Evolutionary conservation across 106 monocot genomes (phyloP), one percentile per base, ranked within the genome.

Genomic region (Acorus gramineus): DNA sequence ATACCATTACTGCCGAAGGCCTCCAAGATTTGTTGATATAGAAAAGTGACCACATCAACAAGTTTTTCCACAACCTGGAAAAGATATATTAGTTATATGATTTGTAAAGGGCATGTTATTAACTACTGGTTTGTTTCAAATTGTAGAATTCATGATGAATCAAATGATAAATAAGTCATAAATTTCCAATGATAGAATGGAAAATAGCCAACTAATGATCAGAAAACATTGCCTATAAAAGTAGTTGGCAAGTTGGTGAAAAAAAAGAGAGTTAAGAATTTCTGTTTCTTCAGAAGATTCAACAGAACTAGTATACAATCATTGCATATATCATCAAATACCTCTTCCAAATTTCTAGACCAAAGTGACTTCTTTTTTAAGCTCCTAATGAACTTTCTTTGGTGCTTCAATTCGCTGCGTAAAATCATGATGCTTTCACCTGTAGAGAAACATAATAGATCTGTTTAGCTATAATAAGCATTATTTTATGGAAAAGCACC

Each of bases 291-390:
- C 42, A 46, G 12, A 4, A 44, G 6, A 9, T 53, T 52, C 44
- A 60, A 10, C 52, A 60, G 13, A 13, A 13, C 49, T 8, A 1
- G 47, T 47, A 42, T 8, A 4, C 49, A 47, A 11, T 47, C 13
- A 59, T 28, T 28, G 28, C 28, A 28, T 28, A 28, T 28, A 28
- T 28, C 13, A 14, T 45, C 43, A 46, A 12, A 43, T 81, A 86
- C 91, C 87, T 92, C 92, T 60, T 86, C 92, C 74, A 92, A 77
- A 74, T 53, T 77, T 70, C 68, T 79, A 55, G 74, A 82, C 92
- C 92, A 92, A 53, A 87, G 78, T 11, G 92, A 81, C 76, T 81
- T 92, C 78, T 92, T 92, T 74, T 87, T 87, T 66, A 92, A 70
- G 58, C 63, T 79, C 67, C 79, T 87, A 14, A 92, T 81, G 64